Base-by-base conservation (phyloP, 1,284 basidiomycete genomes). In the Apiotrichum brassicae region DNA sequence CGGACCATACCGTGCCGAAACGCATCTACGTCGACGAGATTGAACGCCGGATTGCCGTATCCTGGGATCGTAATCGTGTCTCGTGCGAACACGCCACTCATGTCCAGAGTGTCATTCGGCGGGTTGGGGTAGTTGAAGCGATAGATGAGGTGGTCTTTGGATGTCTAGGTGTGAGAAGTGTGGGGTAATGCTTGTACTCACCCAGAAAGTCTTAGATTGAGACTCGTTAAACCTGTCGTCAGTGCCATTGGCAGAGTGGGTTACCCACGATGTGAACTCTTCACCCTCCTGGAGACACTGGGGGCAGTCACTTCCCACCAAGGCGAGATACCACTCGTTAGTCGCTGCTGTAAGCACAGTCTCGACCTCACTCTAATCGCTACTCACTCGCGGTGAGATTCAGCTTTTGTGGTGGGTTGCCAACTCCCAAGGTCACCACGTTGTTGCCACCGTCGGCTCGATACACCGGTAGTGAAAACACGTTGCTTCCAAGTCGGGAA, bases 361-460 rank as follows among this genome's bases (percentile, higher is more conserved):
- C 12, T 22, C n/a, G 3, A 20, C 16, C 3, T 1, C 13, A 19
- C 19, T 11, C 16, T 13, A 6, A 4, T 40, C 2, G 23, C 5
- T 13, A 42, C 40, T 4, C 18, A 42, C 40, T 30, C 8, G 40
- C 40, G 3, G 68, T 68, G 39, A 73, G 47, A 35, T 68, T 66
- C 35, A 70, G 36, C 3, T 51, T 34, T 24, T 62, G 60, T 12
- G 52, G 48, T n/a, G 62, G 63, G 3, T 55, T 63, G 11, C 70
- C 70, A 5, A 71, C 35, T 0, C 52, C 54, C 0, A 65, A 56
- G 6, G 45, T 42, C n/a, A 73, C 44, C 1, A 64, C 56, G 42
- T 70, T 71, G 3, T 59, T 63, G 0, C 64, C 64, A 1, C 58
- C 61, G 2, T 54, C 61, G 3, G 57, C 56, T 5, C 69, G 56